Percentiles rank a stretch among this genome's conserved stretches.
Conservation (phyloP, 805 yeast species). For the Torulaspora indica region DNA sequence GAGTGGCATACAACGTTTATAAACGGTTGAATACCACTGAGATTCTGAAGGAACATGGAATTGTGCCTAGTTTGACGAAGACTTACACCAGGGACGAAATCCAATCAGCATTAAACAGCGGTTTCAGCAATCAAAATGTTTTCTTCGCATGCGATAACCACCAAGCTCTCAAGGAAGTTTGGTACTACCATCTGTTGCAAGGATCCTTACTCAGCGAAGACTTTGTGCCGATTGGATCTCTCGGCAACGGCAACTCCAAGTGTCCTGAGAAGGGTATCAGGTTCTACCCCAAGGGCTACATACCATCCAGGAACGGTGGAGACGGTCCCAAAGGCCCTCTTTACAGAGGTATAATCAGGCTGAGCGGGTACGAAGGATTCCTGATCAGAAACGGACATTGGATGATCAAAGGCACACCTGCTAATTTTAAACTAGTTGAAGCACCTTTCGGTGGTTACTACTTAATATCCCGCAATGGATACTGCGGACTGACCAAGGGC, state of each 20-base stretch:
- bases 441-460: constrained; percentile 71
- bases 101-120: constrained; percentile 45
- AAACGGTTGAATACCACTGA: constrained; percentile 59
- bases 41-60: constrained; percentile 63
- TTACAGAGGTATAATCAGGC: constrained; percentile 29
- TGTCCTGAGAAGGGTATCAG: constrained; percentile 70
- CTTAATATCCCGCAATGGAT: constrained; percentile 65
- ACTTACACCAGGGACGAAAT: constrained; percentile 58
- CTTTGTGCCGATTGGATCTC: constrained; percentile 58
- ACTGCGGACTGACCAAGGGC: constrained; percentile 49
- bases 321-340: constrained; percentile 19
- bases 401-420: constrained; percentile 80
- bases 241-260: constrained; percentile 42
- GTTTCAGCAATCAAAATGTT: constrained; percentile 50
- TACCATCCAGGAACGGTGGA: constrained; percentile 27
- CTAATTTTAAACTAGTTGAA: constrained; percentile 56
- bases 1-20: constrained; percentile 54
- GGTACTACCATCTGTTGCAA: constrained; percentile 73
- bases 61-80: constrained; percentile 54
- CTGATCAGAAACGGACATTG: constrained; percentile 81
- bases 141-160: constrained; percentile 55
- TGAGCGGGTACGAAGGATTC: constrained; percentile 43
- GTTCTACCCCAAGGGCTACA: constrained; percentile 61
- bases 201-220: constrained; percentile 69
- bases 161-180: constrained; percentile 45